A percentile compares a stretch with the other conserved stretches of the same genome.
Evolutionary conservation across 2,329 filamentous ascomycete genomes (phyloP).

Genomic region (Amphichorda felina): DNA sequence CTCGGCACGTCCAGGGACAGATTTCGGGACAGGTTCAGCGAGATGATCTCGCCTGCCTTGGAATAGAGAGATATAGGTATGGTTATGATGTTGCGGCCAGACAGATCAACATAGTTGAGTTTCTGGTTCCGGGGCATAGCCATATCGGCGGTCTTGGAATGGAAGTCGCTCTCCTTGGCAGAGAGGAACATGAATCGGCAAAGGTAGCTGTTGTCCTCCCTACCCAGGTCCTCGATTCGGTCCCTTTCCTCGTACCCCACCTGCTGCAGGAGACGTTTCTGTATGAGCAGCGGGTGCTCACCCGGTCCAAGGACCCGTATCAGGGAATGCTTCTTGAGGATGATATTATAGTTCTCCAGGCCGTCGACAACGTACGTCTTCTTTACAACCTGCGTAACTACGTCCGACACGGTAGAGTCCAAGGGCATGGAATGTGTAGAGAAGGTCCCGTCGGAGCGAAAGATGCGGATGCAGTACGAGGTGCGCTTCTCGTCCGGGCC

Average conservation of each 20-base stretch:
- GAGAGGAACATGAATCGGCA: conserved; percentile 94
- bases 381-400: conserved; percentile 82
- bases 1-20: conserved; percentile 84
- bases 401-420: conserved; percentile 74
- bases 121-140: conserved; percentile 76
- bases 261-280: conserved; percentile 83
- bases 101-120: conserved; percentile 86
- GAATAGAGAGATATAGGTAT: conserved; percentile 93
- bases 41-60: conserved; percentile 85
- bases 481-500: conserved; percentile 62
- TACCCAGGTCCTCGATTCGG: conserved; percentile 81
- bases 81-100: conserved; percentile 80
- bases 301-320: conserved; percentile 66
- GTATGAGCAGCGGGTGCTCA: conserved; percentile 80
- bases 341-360: conserved; percentile 88
- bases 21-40: conserved; percentile 86
- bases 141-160: conserved; percentile 58
- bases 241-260: conserved; percentile 83
- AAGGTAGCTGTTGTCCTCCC: conserved; percentile 95
- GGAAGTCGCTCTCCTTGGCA: conserved; percentile 72
- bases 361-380: conserved; percentile 90
- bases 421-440: conserved; percentile 78
- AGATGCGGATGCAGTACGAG: conserved; percentile 88
- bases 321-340: conserved; percentile 86
- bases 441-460: conserved; percentile 88